These are phyloP conservation scores for Aspergillus ostianus DNA, from an alignment of 495 filamentous ascomycete genomes.

Conservation along the genomic window DNA sequence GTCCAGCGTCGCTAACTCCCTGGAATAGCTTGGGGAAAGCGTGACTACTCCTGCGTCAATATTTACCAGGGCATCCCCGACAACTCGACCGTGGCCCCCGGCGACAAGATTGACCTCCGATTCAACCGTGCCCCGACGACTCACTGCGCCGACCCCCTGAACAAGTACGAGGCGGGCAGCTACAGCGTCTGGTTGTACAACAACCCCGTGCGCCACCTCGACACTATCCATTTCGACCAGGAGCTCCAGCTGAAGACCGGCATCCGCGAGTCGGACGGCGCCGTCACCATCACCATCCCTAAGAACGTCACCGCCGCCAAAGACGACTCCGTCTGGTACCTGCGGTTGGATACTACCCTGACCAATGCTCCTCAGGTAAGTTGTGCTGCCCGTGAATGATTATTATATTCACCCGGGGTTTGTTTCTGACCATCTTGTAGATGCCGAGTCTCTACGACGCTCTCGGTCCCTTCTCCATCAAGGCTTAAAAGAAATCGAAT, in stretches of 20 bases:
- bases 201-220: conserved; percentile 32
- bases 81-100: conserved; percentile 29
- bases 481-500: neutral
- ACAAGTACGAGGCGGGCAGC: conserved; percentile 21
- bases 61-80: conserved; percentile 39
- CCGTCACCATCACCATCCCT: conserved; percentile 30
- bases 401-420: neutral
- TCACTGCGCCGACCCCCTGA: conserved; percentile 26
- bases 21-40: conserved; percentile 37
- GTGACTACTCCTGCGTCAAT: conserved; percentile 40
- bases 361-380: conserved; percentile 37
- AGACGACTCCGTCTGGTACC: conserved; percentile 35
- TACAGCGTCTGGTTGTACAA: conserved; percentile 40
- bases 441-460: conserved; percentile 36
- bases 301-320: conserved; percentile 28
- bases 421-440: conserved; percentile 13
- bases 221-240: conserved; percentile 25
- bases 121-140: conserved; percentile 33
- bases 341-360: conserved; percentile 29
- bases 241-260: conserved; percentile 23
- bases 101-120: conserved; percentile 25
- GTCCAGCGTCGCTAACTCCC: neutral
- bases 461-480: conserved; percentile 28
- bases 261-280: conserved; percentile 22
- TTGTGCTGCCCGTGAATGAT: neutral